These are phyloP conservation scores for Rosellinia necatrix DNA, from an alignment of 2,329 filamentous ascomycete species.

Conservation along the genomic window DNA sequence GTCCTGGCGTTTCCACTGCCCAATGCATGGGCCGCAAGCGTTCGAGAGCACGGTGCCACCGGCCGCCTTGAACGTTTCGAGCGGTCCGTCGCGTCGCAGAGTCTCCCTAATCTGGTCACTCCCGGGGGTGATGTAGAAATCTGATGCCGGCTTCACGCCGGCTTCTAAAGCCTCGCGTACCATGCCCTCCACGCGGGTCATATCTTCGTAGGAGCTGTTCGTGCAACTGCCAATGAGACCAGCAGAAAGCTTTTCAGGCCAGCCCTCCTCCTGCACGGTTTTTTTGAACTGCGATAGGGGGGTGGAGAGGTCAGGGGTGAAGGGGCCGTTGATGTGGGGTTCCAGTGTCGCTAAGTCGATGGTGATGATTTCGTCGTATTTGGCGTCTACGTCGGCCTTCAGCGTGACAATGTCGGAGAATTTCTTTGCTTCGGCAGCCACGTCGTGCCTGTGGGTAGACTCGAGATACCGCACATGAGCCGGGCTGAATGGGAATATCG, in stretches of 20 bases:
- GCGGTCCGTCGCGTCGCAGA: slow-evolving; percentile 83
- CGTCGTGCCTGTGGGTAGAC: slow-evolving; percentile 76
- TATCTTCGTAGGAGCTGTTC: slow-evolving; percentile 98
- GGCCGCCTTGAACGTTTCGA: slow-evolving; percentile 82
- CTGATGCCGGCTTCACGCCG: slow-evolving; percentile 85
- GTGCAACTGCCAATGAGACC: slow-evolving; percentile 97
- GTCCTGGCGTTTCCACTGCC: slow-evolving; percentile 93
- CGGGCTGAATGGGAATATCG: slow-evolving; percentile 88
- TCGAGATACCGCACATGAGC: slow-evolving; percentile 84
- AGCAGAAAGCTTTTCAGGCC: slow-evolving; percentile 89
- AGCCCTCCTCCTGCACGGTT: slow-evolving; percentile 80
- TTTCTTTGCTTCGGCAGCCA: slow-evolving; percentile 67
- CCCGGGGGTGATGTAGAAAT: slow-evolving; percentile 95
- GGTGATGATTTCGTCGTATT: slow-evolving; percentile 89
- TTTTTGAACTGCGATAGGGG: slow-evolving; percentile 89
- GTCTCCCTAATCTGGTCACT: slow-evolving; percentile 97
- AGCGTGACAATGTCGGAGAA: slow-evolving; percentile 64
- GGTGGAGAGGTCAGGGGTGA: slow-evolving; percentile 93
- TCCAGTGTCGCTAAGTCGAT: slow-evolving; percentile 91
- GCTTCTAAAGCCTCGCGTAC: slow-evolving; percentile 88
- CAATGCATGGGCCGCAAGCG: slow-evolving; percentile 91
- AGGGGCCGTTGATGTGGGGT: slow-evolving; percentile 95
- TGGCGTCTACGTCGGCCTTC: slow-evolving; percentile 75
- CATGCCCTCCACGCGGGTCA: slow-evolving; percentile 92
- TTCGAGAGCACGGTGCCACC: slow-evolving; percentile 92